These are phyloP conservation scores for Pseudocercospora ulei DNA, from an alignment of 2,329 filamentous ascomycete genomes.

Conservation along the genomic window DNA sequence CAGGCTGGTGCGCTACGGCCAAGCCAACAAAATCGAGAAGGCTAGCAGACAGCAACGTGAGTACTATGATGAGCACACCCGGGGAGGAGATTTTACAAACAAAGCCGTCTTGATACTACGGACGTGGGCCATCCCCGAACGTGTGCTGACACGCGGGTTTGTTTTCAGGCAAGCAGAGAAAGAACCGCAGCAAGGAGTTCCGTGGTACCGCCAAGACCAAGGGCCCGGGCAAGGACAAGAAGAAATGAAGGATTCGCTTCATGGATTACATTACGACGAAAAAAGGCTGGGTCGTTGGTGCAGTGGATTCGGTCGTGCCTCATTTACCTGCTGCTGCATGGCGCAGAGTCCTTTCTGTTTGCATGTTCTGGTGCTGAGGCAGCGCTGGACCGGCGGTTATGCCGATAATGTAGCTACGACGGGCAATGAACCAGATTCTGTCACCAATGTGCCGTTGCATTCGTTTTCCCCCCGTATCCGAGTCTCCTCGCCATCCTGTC, in stretches of 20 bases:
- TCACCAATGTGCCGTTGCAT: too few relatives aligned
- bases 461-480: too few relatives aligned
- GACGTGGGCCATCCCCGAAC: conserved; percentile 8
- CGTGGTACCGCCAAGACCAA: conserved; percentile 97
- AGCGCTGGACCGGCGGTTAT: conserved; percentile 25
- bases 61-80: conserved; percentile 41
- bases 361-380: conserved; percentile 21
- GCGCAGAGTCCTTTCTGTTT: conserved; percentile 18
- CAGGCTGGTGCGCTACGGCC: conserved; percentile 87
- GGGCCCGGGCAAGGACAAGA: conserved; percentile 90
- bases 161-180: conserved; percentile 92
- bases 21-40: conserved; percentile 92
- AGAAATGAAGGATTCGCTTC: conserved; percentile 35
- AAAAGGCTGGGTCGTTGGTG: conserved; percentile 13
- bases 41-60: conserved; percentile 97
- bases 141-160: conserved; percentile 18
- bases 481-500: too few relatives aligned
- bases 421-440: conserved; percentile 23
- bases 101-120: conserved; percentile 8
- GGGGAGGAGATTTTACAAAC: conserved; percentile 6
- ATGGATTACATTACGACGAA: conserved; percentile 7
- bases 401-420: conserved; percentile 22
- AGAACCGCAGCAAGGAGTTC: conserved; percentile 99
- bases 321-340: conserved; percentile 18
- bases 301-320: conserved; percentile 18